Evolutionary conservation across 768 basidiomycete species (phyloP), one percentile per base, ranked within the genome.

Genomic region (Naganishia randhawae): DNA sequence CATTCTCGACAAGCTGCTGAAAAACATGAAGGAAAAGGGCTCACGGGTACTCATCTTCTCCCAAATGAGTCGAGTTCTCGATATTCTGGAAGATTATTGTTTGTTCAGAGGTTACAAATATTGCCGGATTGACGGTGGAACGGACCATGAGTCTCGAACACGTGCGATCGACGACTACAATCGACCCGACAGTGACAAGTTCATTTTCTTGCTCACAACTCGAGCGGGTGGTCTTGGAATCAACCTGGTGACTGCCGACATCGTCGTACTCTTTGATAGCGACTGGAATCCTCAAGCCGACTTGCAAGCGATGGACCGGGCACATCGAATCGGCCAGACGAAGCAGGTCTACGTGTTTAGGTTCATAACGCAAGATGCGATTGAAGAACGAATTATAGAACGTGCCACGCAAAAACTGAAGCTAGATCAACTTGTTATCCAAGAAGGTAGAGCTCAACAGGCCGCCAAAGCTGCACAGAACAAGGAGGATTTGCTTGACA

Each of bases 281-380:
- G 96, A 99, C 78, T 98, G 96, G 94, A 99, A 98, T 79, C 95
- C 96, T 1, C 96, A 99, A 81, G 96, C 95, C 1, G 96, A 99
- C 82, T 81, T 99, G 52, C 96, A 99, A 78, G 96, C 96, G 5
- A 97, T 96, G 95, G 93, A 98, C 76, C 90, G 92, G 67, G 94
- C 94, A 0, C 93, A 95, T 82, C 90, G 92, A 66, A 95, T 95
- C 70, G 93, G 93, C 3, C 93, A 97, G 81, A 95, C 91, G 51
- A 97, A 95, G 81, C 93, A 97, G 80, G 94, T 96, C 22, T 94
- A 92, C 74, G 94, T 96, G 5, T 98, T 91, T 83, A 83, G 94
- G n/a, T 95, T 96, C 79, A 89, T 96, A 73, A 95, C 94, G 27
- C 69, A 82, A 81, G 90, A 89, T 53, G 93, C 91, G 66, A 94